A percentile compares a stretch with the other conserved stretches of the same genome.
Conservation (phyloP, 768 basidiomycete species). For the Pleurotus citrinopileatus region DNA sequence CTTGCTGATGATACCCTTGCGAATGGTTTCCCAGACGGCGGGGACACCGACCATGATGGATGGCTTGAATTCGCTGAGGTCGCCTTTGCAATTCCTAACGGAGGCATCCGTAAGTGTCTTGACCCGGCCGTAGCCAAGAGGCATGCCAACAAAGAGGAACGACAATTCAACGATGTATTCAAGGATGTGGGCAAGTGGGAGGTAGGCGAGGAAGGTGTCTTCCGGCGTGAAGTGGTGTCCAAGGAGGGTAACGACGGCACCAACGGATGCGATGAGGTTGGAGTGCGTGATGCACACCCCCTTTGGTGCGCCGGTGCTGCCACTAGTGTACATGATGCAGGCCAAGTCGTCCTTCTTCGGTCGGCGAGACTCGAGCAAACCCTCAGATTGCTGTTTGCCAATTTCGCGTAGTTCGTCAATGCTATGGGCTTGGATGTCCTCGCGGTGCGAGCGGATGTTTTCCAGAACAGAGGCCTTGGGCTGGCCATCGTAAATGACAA, state of each 20-base stretch:
- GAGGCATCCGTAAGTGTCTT: slow-evolving; percentile 95
- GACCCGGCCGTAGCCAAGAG: slow-evolving; percentile 85
- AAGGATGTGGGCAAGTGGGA: slow-evolving; percentile 92
- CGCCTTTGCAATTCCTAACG: slow-evolving; percentile 85
- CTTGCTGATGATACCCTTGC: slow-evolving; percentile 89
- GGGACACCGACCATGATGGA: slow-evolving; percentile 95
- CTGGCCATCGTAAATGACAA: slow-evolving; percentile 86
- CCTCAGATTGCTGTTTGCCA: slow-evolving; percentile 56
- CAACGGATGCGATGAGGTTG: slow-evolving; percentile 84
- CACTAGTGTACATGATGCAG: slow-evolving; percentile 74
- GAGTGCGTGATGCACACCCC: slow-evolving; percentile 87
- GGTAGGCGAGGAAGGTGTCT: slow-evolving; percentile 84
- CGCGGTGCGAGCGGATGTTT: slow-evolving; percentile 52
- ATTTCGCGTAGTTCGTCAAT: slow-evolving; percentile 69
- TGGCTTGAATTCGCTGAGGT: slow-evolving; percentile 79
- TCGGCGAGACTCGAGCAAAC: slow-evolving; percentile 44
- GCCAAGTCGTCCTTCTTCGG: slow-evolving; percentile 43
- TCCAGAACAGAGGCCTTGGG: slow-evolving; percentile 50
- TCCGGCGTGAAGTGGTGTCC: slow-evolving; percentile 56
- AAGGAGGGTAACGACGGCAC: slow-evolving; percentile 73
- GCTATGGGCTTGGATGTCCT: slow-evolving; percentile 56
- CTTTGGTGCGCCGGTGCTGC: slow-evolving; percentile 92
- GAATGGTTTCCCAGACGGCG: slow-evolving; percentile 95
- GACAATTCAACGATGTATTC: slow-evolving; percentile 91
- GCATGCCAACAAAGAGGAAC: slow-evolving; percentile 74